These are phyloP conservation scores for Penicillium roqueforti DNA, from an alignment of 495 filamentous ascomycete species.

Conservation along the genomic window DNA sequence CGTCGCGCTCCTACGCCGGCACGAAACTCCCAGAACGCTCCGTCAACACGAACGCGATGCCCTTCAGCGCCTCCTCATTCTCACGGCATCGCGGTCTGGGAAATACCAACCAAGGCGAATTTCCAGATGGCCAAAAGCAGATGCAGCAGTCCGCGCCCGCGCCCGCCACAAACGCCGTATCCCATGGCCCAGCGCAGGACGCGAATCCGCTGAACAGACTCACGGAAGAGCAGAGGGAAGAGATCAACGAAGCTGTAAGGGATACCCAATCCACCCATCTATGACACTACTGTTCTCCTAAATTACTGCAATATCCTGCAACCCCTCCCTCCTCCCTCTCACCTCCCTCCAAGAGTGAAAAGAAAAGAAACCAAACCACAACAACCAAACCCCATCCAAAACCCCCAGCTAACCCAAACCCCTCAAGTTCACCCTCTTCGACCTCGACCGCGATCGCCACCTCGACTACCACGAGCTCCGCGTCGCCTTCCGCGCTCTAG, in stretches of 20 bases:
- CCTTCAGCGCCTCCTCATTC: conserved; percentile 49
- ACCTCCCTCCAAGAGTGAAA: neutral
- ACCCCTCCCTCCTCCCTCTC: neutral
- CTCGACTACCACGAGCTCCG: conserved; percentile 98
- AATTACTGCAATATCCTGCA: neutral
- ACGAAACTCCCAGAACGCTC: conserved; percentile 50
- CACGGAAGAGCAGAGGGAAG: conserved; percentile 82
- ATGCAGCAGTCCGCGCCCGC: conserved; percentile 26
- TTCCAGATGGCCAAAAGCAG: conserved; percentile 30
- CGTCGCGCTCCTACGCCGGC: conserved; percentile 45
- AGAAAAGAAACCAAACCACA: neutral
- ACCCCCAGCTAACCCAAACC: conserved; percentile 13
- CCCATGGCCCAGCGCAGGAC: conserved; percentile 39
- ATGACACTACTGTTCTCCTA: neutral
- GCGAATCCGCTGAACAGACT: conserved; percentile 50
- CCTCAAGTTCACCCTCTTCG: conserved; percentile 85
- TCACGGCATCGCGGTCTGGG: conserved; percentile 36
- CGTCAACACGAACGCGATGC: conserved; percentile 36
- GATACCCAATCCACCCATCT: neutral
- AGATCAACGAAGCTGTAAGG: conserved; percentile 82
- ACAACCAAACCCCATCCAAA: neutral
- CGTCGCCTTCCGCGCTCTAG: conserved; percentile 93
- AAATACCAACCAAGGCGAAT: conserved; percentile 26
- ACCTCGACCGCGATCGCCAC: conserved; percentile 89
- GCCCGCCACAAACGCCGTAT: conserved; percentile 29